Evolutionary conservation across 106 monocot genomes (phyloP).

Genomic region (Dendrobium officinale): DNA sequence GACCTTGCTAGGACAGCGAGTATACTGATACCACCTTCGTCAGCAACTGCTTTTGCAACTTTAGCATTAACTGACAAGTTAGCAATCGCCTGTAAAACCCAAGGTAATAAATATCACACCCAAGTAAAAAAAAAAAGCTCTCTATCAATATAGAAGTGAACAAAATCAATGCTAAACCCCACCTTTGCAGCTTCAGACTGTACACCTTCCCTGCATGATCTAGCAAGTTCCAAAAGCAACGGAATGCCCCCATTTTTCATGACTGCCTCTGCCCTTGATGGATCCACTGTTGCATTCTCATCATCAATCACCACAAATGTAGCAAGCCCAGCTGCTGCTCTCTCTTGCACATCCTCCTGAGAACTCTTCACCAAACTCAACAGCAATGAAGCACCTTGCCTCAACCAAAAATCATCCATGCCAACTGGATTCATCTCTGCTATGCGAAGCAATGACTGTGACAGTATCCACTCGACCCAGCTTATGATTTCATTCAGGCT

Average conservation of each 20-base stretch:
- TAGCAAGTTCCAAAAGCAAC: slow-evolving; percentile 76
- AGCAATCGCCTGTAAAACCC: slow-evolving; percentile 71
- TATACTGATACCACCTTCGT: slow-evolving; percentile 78
- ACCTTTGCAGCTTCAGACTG: slow-evolving; percentile 98
- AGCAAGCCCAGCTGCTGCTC: slow-evolving; percentile 79
- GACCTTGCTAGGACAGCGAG: slow-evolving; percentile 79
- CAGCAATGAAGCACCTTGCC: slow-evolving; percentile 60
- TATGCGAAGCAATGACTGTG: slow-evolving; percentile 58
- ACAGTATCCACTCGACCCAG: slow-evolving; percentile 90
- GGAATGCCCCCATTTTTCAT: slow-evolving; percentile 84
- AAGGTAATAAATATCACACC: not conserved
- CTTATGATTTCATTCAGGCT: slow-evolving; percentile 45
- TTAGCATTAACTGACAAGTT: slow-evolving; percentile 95
- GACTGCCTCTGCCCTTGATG: slow-evolving; percentile 75
- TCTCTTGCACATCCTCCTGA: slow-evolving; percentile 94
- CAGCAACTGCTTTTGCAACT: slow-evolving; percentile 94
- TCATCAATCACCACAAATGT: slow-evolving; percentile 95
- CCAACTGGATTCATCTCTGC: slow-evolving; percentile 63
- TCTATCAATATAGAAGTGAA: not conserved
- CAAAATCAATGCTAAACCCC: not conserved
- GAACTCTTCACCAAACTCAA: slow-evolving; percentile 56
- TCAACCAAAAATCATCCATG: slow-evolving; percentile 78
- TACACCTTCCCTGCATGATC: slow-evolving; percentile 63
- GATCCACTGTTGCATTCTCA: slow-evolving; percentile 75
- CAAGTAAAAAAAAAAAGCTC: not conserved